Conservation (phyloP, 2,329 filamentous ascomycete genomes). For the Penicillium concentricum region DNA sequence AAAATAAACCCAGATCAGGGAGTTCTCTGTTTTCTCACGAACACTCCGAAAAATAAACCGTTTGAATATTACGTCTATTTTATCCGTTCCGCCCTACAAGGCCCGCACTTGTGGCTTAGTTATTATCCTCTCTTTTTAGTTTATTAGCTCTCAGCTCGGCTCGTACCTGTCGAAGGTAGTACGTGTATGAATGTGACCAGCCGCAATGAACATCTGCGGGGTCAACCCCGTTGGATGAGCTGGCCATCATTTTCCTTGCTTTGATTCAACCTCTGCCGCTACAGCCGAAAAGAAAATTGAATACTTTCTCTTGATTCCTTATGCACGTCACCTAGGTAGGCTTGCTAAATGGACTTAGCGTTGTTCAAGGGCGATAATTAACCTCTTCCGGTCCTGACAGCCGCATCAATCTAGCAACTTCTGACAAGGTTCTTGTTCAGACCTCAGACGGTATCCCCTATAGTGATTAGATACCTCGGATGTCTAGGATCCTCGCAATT, state of each 20-base stretch:
- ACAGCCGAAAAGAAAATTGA: slow-evolving; percentile 6
- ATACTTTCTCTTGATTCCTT: neutral
- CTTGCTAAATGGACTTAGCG: neutral
- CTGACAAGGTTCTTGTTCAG: slow-evolving; percentile 1
- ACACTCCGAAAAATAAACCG: neutral
- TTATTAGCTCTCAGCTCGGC: neutral
- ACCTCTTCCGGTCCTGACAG: neutral
- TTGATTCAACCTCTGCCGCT: slow-evolving; percentile 14
- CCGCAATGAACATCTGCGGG: slow-evolving; percentile 18
- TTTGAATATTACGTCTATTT: neutral
- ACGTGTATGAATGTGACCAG: slow-evolving; percentile 3
- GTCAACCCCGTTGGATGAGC: slow-evolving; percentile 23
- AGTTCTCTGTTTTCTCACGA: slow-evolving; percentile 21
- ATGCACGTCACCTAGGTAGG: slow-evolving; percentile 3
- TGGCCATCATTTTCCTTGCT: slow-evolving; percentile 20
- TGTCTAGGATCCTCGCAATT: neutral
- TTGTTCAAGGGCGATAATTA: neutral
- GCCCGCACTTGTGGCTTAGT: neutral
- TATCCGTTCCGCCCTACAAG: neutral
- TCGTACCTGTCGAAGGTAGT: neutral
- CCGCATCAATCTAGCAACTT: neutral
- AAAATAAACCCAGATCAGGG: slow-evolving; percentile 17
- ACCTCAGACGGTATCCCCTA: neutral
- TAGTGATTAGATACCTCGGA: neutral
- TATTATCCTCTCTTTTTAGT: no score